Evolutionary conservation across 73 alveolate genomes (phyloP).

Genomic region (Tetrahymena malaccensis): DNA sequence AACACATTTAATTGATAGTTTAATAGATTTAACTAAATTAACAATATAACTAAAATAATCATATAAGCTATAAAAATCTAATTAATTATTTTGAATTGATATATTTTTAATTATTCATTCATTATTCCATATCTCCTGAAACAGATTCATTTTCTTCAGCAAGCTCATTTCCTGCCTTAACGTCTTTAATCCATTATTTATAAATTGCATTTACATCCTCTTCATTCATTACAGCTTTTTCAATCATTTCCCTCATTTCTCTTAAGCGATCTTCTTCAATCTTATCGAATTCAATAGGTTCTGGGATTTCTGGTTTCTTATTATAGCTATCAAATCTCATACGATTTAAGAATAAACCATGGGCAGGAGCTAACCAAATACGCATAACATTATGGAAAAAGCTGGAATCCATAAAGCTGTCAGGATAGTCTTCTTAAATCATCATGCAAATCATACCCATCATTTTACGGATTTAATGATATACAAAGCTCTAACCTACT

Average conservation of each 20-base stretch:
- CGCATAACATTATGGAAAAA: conserved; percentile 43
- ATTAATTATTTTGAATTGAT: too few relatives aligned
- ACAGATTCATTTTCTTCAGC: not conserved
- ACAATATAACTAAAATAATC: too few relatives aligned
- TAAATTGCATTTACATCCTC: not conserved
- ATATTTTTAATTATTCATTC: not conserved
- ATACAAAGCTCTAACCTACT: conserved; percentile 86
- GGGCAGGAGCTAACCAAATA: conserved; percentile 64
- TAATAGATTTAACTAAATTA: too few relatives aligned
- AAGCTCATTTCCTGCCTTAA: not conserved
- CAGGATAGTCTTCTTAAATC: conserved; percentile 44
- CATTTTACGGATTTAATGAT: conserved; percentile 94
- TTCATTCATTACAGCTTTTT: not conserved
- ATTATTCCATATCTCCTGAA: not conserved
- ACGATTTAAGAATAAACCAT: conserved; percentile 47
- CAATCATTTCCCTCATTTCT: not conserved
- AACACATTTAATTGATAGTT: too few relatives aligned
- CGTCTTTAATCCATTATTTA: not conserved
- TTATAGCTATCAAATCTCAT: conserved; percentile 21
- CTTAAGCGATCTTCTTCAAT: not conserved
- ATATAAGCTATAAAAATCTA: too few relatives aligned
- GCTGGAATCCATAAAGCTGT: conserved; percentile 37
- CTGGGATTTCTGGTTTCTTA: conserved; percentile 19
- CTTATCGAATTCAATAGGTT: not conserved
- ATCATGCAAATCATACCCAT: conserved; percentile 71